Evolutionary conservation across 768 basidiomycete genomes (phyloP).

Genomic region (Tulasnella sp.): DNA sequence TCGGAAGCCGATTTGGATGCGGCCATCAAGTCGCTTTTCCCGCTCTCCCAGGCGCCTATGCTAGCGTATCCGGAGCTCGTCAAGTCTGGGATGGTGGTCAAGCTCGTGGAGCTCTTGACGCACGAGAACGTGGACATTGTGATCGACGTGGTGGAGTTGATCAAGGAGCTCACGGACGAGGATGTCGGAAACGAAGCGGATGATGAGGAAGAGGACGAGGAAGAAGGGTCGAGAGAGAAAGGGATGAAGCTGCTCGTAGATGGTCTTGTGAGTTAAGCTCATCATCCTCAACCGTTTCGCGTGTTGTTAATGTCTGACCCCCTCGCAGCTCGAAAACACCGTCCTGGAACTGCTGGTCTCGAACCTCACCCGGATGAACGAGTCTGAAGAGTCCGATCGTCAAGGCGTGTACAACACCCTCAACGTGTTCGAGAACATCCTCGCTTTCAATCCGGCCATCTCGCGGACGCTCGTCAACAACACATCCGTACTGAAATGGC

Average conservation of each 20-base stretch:
- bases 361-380: conserved; percentile 80
- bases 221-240: conserved; percentile 45
- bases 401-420: conserved; percentile 90
- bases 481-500: conserved; percentile 67
- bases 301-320: conserved; percentile 12
- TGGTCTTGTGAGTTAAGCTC: conserved; percentile 46
- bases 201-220: conserved; percentile 48
- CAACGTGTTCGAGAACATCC: conserved; percentile 87
- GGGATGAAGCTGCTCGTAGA: conserved; percentile 66
- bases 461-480: conserved; percentile 57
- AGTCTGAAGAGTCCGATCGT: conserved; percentile 78
- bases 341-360: conserved; percentile 81
- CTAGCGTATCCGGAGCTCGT: conserved; percentile 86
- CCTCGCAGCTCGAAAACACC: conserved; percentile 62
- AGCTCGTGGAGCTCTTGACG: conserved; percentile 74
- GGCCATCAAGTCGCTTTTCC: conserved; percentile 76
- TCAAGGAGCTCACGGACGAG: conserved; percentile 94
- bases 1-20: conserved; percentile 92
- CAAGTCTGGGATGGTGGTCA: conserved; percentile 52
- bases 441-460: conserved; percentile 73
- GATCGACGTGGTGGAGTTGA: conserved; percentile 85
- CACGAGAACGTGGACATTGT: conserved; percentile 97
- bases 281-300: neutral
- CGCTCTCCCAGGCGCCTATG: conserved; percentile 72
- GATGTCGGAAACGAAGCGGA: conserved; percentile 74